These are phyloP conservation scores for Pseudozyma pruni DNA, from an alignment of 1,284 basidiomycete genomes.

Conservation along the genomic window DNA sequence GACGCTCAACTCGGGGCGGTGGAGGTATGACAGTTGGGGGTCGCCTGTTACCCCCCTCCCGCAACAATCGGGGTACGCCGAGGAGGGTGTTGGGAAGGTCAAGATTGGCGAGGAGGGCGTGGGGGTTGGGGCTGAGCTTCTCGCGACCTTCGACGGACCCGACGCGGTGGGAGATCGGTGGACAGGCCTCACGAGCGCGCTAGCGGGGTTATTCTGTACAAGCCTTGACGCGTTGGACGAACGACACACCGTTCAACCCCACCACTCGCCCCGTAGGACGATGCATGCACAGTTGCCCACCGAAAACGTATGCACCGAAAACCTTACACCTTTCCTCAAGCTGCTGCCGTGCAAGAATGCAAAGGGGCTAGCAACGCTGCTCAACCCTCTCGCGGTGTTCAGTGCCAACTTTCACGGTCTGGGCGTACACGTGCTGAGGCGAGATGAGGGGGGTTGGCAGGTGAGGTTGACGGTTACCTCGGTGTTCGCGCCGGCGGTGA, in stretches of 20 bases:
- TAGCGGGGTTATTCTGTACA: slow-evolving; percentile 93
- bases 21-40: slow-evolving; percentile 84
- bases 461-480: slow-evolving; percentile 82
- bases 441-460: slow-evolving; percentile 71
- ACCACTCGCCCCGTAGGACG: slow-evolving; percentile 11
- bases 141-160: slow-evolving; percentile 74
- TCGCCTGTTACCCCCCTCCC: slow-evolving; percentile 27
- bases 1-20: slow-evolving; percentile 84
- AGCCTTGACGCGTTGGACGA: slow-evolving; percentile 75
- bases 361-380: slow-evolving; percentile 84
- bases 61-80: neutral
- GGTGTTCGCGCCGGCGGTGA: slow-evolving; percentile 76
- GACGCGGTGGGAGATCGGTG: slow-evolving; percentile 72
- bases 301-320: slow-evolving; percentile 81
- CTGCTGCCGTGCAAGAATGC: slow-evolving; percentile 88
- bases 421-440: slow-evolving; percentile 74
- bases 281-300: slow-evolving; percentile 49
- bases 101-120: slow-evolving; percentile 73
- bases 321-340: slow-evolving; percentile 93
- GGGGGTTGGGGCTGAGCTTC: slow-evolving; percentile 86
- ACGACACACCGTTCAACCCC: slow-evolving; percentile 43
- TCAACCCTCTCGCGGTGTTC: slow-evolving; percentile 87
- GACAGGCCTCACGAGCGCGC: slow-evolving; percentile 84
- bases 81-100: neutral
- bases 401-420: slow-evolving; percentile 89